Base-by-base conservation (phyloP, 202 grass and related monocot species). In the Digitaria exilis region DNA sequence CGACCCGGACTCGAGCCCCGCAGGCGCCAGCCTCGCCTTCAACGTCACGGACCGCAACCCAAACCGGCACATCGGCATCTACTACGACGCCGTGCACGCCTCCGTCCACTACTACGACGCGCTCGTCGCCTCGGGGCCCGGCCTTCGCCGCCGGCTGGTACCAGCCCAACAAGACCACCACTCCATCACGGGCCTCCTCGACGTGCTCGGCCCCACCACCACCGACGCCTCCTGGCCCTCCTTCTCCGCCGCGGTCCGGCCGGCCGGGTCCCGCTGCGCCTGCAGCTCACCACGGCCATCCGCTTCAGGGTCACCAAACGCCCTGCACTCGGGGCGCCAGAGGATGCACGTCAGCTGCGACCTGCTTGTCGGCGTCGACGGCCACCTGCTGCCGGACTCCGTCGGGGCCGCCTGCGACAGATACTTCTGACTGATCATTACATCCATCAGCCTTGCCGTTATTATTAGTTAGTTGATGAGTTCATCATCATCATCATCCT, bases 91-190 rank as follows among this genome's bases (percentile, higher is more conserved):
- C 50, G 59, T 90, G 45, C 50, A 73, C 15, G 90, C 80, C 28
- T 71, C 84, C 16, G 63, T 94, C 70, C 73, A 50, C 75, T 93
- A 88, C 92, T 65, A 61, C 71, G 72, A 89, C 81, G 77, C 48
- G 21, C 15, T 86, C 35, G 66, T 95, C 6, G 95, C 82, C 22
- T 76, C 86, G n/a, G 0, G 88, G 90, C 17, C 76, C 74, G 31
- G 86, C 88, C 15, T 58, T 88, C 34, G 44, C 60, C 18, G 70
- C 75, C 32, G 13, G n/a, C 2, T 97, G 91, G 88, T 94, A 88
- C 82, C 95, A 97, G 81, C 92, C 92, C 26, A 89, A 87, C 56
- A 93, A 84, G 85, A 97, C 82, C 86, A 91, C 92, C 21, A 77
- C 45, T 24, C 19, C 51, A 76, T 97, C 46, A 21, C 63, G 9